A percentile compares a stretch with the other conserved stretches of the same genome.
These are phyloP conservation scores for Alternaria brassicicola DNA, from an alignment of 2,329 filamentous ascomycete species.

Conservation along the genomic window DNA sequence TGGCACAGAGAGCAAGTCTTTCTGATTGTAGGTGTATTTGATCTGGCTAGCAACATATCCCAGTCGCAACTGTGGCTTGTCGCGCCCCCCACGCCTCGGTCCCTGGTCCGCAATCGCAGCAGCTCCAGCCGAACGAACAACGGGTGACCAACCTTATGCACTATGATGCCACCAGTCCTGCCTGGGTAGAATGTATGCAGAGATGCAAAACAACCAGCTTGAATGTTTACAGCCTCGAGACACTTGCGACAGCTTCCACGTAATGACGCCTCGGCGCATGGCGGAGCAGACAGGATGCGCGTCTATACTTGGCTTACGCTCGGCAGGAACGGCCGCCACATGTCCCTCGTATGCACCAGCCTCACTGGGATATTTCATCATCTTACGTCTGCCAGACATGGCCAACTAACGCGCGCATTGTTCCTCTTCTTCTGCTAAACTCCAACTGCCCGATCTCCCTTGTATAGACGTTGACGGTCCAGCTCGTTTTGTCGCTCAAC, in stretches of 20 bases:
- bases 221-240: slow-evolving; percentile 6
- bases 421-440: not conserved
- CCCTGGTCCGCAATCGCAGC: slow-evolving; percentile 18
- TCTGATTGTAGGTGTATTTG: not conserved
- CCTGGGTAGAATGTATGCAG: not conserved
- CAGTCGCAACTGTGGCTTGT: slow-evolving; percentile 33
- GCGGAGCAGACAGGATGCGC: slow-evolving; percentile 39
- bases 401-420: slow-evolving; percentile 14
- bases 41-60: not conserved
- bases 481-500: slow-evolving; percentile 9
- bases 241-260: slow-evolving; percentile 36
- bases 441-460: not conserved
- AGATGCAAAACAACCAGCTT: not conserved
- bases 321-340: slow-evolving; percentile 37
- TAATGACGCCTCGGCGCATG: slow-evolving; percentile 39
- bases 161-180: slow-evolving; percentile 6
- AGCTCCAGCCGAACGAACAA: slow-evolving; percentile 17
- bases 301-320: slow-evolving; percentile 24
- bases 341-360: slow-evolving; percentile 38
- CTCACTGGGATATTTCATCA: slow-evolving; percentile 33
- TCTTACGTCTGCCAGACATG: slow-evolving; percentile 21
- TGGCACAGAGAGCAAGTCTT: not conserved
- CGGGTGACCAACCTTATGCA: slow-evolving; percentile 27
- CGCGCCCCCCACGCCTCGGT: slow-evolving; percentile 30
- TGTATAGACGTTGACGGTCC: not conserved